phyloP scores from a whole-genome alignment of 169 alveolate genomes.

The Babesia bovis region DNA sequence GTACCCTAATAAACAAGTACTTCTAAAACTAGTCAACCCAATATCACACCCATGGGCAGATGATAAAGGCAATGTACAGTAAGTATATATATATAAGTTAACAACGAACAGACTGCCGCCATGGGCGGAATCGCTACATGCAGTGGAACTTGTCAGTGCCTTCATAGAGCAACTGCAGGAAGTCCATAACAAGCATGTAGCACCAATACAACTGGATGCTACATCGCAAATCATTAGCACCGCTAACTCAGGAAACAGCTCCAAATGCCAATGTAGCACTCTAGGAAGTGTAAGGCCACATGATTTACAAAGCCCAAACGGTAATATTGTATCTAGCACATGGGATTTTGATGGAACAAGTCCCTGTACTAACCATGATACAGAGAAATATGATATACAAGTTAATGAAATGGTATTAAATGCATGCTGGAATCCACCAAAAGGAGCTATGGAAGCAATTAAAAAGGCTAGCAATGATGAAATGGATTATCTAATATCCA shows the following conservation, averaged over 20 bases:
- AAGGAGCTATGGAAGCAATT: background rate
- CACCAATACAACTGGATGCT: background rate
- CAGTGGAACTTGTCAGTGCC: conserved; percentile 6
- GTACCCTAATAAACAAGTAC: conserved; percentile 39
- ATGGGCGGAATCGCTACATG: background rate
- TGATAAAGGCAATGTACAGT: conserved; percentile 25
- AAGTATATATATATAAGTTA: background rate
- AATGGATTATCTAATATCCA: background rate
- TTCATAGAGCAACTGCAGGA: conserved; percentile 1
- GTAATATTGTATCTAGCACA: background rate
- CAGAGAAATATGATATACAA: background rate
- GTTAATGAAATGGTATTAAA: conserved; percentile 6
- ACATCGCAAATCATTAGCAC: background rate
- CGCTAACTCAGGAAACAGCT: too few species aligned
- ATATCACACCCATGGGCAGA: conserved; percentile 60
- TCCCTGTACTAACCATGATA: background rate
- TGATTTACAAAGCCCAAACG: background rate
- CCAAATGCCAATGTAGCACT: too few species aligned
- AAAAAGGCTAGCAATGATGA: conserved; percentile 5
- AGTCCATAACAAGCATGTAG: background rate
- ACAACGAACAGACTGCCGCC: conserved; percentile 8
- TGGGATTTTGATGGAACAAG: too few species aligned
- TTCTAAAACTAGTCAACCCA: conserved; percentile 45
- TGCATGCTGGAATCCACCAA: conserved; percentile 15
- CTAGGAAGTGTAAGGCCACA: too few species aligned